A percentile compares a stretch with the other conserved stretches of the same genome.
Conservation (phyloP, 352 stramenopile species). For the Phytophthora sp. region DNA sequence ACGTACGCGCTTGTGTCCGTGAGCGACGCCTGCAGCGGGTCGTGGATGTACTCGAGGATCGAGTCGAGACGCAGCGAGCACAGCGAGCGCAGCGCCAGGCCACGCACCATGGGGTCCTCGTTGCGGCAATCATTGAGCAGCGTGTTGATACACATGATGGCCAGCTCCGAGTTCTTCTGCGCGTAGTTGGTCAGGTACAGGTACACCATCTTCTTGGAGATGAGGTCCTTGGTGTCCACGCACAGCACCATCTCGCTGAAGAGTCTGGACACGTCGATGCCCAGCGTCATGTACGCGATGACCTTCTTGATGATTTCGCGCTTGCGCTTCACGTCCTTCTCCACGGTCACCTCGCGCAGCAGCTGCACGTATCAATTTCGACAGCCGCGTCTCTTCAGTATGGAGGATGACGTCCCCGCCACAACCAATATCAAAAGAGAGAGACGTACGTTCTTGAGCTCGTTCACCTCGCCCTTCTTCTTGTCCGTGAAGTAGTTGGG, state of each 20-base stretch:
- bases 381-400: neutral
- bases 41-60: constrained; percentile 98
- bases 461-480: constrained; percentile 96
- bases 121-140: constrained; percentile 99
- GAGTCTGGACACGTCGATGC: constrained; percentile 98
- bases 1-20: constrained; percentile 98
- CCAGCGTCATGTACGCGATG: constrained; percentile 99
- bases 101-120: constrained; percentile 98
- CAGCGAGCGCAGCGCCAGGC: constrained; percentile 96
- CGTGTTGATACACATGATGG: constrained; percentile 99
- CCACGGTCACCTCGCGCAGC: constrained; percentile 96
- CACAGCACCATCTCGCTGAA: constrained; percentile 99
- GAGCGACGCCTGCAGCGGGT: constrained; percentile 92
- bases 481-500: constrained; percentile 90
- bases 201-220: constrained; percentile 99
- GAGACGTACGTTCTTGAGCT: constrained; percentile 92
- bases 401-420: neutral
- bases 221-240: constrained; percentile 97
- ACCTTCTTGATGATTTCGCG: constrained; percentile 99
- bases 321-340: constrained; percentile 97
- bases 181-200: constrained; percentile 99
- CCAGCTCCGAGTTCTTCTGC: constrained; percentile 97
- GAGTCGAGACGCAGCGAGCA: constrained; percentile 96
- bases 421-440: constrained; percentile 10
- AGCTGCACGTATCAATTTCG: constrained; percentile 52